Evolutionary conservation across 495 filamentous ascomycete species (phyloP).

Genomic region (Annulohypoxylon nitens): DNA sequence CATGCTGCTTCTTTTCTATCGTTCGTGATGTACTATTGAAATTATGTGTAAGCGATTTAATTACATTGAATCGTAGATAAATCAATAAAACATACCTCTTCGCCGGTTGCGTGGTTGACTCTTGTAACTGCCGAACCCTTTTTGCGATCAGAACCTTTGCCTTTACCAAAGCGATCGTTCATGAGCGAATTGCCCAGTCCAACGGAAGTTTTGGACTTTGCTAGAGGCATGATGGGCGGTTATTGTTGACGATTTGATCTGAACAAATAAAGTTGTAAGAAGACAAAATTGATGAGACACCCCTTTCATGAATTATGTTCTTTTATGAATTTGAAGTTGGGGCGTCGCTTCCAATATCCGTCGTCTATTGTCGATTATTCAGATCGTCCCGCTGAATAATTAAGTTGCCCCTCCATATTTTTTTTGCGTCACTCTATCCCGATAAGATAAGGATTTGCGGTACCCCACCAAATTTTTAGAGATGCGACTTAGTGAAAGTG

Average conservation of each 20-base stretch:
- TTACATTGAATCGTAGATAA: background rate
- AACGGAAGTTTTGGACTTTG: conserved; percentile 95
- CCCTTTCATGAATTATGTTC: conserved; percentile 4
- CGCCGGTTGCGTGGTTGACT: conserved; percentile 71
- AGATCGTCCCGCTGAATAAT: conserved; percentile 49
- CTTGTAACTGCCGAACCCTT: conserved; percentile 73
- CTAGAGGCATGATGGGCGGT: conserved; percentile 77
- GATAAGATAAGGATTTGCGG: conserved; percentile 44
- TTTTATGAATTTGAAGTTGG: conserved; percentile 1
- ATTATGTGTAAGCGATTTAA: conserved; percentile 15
- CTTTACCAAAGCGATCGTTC: conserved; percentile 93
- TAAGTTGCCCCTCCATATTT: conserved; percentile 58
- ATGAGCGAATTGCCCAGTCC: conserved; percentile 87
- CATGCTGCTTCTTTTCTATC: conserved; percentile 80
- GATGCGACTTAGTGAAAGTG: background rate
- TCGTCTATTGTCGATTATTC: conserved; percentile 14
- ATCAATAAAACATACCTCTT: conserved; percentile 52
- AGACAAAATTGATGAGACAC: background rate
- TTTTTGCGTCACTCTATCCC: conserved; percentile 46
- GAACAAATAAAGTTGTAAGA: conserved; percentile 1
- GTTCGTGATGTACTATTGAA: conserved; percentile 74
- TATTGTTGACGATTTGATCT: background rate
- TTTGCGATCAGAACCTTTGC: conserved; percentile 76
- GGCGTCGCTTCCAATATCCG: conserved; percentile 22
- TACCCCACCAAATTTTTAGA: conserved; percentile 63